A percentile compares a stretch with the other conserved stretches of the same genome.
phyloP scores from a whole-genome alignment of 164 flowering plant genomes.

The Magnolia kwangsiensis region DNA sequence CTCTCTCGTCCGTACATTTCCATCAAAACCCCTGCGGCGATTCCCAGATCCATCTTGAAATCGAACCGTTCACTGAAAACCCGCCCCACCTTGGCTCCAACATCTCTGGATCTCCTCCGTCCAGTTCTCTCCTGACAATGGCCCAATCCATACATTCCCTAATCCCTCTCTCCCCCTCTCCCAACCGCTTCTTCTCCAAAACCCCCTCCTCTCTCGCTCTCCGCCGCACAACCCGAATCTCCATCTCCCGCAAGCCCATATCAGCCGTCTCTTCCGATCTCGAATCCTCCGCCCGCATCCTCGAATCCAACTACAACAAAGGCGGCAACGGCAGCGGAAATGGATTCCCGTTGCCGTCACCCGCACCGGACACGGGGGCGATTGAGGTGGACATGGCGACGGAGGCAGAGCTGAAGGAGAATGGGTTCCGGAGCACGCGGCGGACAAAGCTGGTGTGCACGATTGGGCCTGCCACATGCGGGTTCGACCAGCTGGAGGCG shows the following conservation, averaged over 20 bases:
- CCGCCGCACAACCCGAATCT: neutral
- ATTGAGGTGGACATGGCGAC: conserved; percentile 36
- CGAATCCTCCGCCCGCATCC: conserved; percentile 1
- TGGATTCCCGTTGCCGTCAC: neutral
- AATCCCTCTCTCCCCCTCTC: conserved; percentile 8
- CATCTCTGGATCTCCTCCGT: neutral
- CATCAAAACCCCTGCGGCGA: no score
- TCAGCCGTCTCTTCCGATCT: conserved; percentile 17
- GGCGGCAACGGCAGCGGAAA: neutral
- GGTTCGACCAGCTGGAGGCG: conserved; percentile 81
- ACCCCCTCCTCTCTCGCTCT: neutral
- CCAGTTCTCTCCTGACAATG: conserved; percentile 9
- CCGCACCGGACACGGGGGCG: conserved; percentile 15
- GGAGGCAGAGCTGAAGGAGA: conserved; percentile 37
- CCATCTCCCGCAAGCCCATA: conserved; percentile 4
- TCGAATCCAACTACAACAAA: conserved; percentile 19
- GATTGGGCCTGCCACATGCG: conserved; percentile 50
- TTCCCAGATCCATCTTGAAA: no score
- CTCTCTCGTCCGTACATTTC: no score
- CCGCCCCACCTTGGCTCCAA: neutral
- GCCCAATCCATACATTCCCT: conserved; percentile 29
- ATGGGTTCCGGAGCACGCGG: conserved; percentile 36
- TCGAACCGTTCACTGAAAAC: neutral
- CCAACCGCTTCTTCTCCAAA: conserved; percentile 12
- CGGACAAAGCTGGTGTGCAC: conserved; percentile 36